Evolutionary conservation across 2,329 filamentous ascomycete species (phyloP).

Genomic region (Gremmenia infestans): DNA sequence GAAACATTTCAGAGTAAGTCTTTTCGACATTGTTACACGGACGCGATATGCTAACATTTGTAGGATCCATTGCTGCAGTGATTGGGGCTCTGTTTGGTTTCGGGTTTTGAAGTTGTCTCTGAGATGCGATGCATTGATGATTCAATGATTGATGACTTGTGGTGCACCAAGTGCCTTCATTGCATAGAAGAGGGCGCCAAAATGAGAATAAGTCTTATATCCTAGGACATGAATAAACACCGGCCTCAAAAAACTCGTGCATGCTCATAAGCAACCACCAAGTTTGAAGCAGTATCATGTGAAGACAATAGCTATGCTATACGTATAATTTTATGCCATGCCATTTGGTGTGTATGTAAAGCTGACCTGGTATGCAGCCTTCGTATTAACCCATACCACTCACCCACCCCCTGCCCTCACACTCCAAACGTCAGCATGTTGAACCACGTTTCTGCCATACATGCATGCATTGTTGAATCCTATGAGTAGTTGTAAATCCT

Average conservation of each 20-base stretch:
- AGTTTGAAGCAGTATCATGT: too few species aligned
- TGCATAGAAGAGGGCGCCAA: neutral
- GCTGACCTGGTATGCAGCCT: too few species aligned
- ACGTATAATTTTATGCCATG: too few species aligned
- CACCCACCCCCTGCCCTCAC: too few species aligned
- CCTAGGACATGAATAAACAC: neutral
- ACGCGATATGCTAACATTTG: constrained; percentile 18
- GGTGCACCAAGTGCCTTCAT: neutral
- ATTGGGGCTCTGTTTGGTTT: neutral
- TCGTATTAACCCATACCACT: too few species aligned
- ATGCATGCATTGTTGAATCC: neutral
- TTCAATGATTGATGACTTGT: neutral
- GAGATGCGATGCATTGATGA: neutral
- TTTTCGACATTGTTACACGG: constrained; percentile 9
- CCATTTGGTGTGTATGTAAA: too few species aligned
- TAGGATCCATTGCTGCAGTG: constrained; percentile 32
- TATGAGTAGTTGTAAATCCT: neutral
- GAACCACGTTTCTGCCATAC: neutral
- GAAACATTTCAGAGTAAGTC: constrained; percentile 61
- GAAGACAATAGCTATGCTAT: too few species aligned
- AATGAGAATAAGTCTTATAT: neutral
- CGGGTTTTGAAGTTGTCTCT: neutral
- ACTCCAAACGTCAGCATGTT: neutral
- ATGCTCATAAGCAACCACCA: too few species aligned
- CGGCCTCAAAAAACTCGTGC: too few species aligned